A percentile compares a stretch with the other conserved stretches of the same genome.
Evolutionary conservation across 495 filamentous ascomycete genomes (phyloP).

Genomic region (Trichoderma orchidacearum): DNA sequence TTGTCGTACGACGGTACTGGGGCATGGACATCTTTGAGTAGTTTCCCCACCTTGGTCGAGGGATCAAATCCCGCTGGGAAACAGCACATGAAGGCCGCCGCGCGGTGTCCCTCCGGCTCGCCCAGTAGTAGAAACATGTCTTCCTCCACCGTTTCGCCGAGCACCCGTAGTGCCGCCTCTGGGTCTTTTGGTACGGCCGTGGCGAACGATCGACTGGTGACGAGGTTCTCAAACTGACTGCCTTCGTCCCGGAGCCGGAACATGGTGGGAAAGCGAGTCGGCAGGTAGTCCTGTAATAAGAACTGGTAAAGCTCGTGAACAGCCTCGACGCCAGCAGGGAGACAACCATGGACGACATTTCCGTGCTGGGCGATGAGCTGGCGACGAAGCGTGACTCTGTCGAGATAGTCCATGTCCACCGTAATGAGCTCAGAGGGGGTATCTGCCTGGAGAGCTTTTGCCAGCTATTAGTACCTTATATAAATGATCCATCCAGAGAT

Average conservation of each 20-base stretch:
- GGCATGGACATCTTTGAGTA: conserved; percentile 52
- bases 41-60: conserved; percentile 44
- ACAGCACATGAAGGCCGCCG: conserved; percentile 55
- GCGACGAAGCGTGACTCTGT: conserved; percentile 40
- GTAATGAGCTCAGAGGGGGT: conserved; percentile 47
- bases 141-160: conserved; percentile 52
- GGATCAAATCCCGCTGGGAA: conserved; percentile 64
- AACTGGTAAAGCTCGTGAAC: conserved; percentile 55
- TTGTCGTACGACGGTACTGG: conserved; percentile 63
- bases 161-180: conserved; percentile 25
- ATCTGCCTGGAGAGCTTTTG: conserved; percentile 33
- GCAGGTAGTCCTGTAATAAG: conserved; percentile 49
- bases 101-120: conserved; percentile 38
- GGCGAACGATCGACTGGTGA: conserved; percentile 31
- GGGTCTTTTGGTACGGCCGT: conserved; percentile 16
- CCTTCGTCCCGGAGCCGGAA: conserved; percentile 26
- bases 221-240: conserved; percentile 25
- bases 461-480: no score
- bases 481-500: no score
- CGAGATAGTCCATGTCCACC: conserved; percentile 52
- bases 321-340: conserved; percentile 30
- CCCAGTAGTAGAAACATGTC: conserved; percentile 67
- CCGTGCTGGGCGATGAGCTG: conserved; percentile 33
- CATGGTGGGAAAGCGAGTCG: conserved; percentile 48
- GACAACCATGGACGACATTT: conserved; percentile 28